Conservation (phyloP, 371 early-diverging fungal species). For the Mortierella sp. region DNA sequence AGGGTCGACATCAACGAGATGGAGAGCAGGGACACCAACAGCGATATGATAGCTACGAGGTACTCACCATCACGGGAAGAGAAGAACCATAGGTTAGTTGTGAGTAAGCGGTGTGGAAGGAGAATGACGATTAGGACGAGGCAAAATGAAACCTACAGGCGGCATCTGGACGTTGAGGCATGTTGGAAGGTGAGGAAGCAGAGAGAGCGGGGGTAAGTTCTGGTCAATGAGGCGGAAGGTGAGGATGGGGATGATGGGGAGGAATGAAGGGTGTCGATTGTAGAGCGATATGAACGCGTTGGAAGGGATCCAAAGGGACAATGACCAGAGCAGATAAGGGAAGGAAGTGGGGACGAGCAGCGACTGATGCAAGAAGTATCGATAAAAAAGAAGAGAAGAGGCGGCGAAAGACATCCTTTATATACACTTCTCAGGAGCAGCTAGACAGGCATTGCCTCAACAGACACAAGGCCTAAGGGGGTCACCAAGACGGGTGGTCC, state of each 20-base stretch:
- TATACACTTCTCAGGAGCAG: not conserved
- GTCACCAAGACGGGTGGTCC: not conserved
- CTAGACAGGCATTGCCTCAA: not conserved
- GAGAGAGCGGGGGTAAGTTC: too few species aligned
- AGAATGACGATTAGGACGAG: not conserved
- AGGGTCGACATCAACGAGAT: slow-evolving; percentile 52
- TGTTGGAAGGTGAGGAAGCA: not conserved
- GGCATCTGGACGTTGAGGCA: slow-evolving; percentile 17
- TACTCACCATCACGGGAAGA: too few species aligned
- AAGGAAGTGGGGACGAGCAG: slow-evolving; percentile 1
- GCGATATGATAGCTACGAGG: slow-evolving; percentile 26
- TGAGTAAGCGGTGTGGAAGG: not conserved
- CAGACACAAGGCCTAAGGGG: not conserved
- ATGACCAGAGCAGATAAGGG: not conserved
- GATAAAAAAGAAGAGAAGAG: not conserved
- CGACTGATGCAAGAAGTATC: not conserved
- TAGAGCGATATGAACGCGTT: not conserved
- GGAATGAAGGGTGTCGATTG: not conserved
- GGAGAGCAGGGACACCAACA: slow-evolving; percentile 35
- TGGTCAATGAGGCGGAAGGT: not conserved
- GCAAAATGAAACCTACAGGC: slow-evolving; percentile 15
- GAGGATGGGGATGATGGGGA: not conserved
- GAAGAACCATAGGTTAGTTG: not conserved
- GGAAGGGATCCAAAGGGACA: slow-evolving; percentile 1
- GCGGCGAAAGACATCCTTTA: not conserved